Conservation (phyloP, 176 grass and related monocot species). For the Elaeis guineensis region DNA sequence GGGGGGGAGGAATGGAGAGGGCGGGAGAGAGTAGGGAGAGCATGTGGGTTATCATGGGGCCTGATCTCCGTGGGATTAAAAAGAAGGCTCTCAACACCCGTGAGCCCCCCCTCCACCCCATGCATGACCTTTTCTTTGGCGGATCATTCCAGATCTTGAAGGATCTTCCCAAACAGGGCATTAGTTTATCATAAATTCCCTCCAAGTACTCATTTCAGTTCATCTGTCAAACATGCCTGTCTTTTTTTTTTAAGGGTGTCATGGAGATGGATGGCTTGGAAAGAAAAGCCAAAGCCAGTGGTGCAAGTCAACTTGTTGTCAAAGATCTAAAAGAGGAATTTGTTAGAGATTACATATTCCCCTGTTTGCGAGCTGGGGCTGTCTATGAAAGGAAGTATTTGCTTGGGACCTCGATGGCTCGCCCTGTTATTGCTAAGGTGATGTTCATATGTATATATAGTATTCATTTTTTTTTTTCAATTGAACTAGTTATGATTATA, state of each 20-base stretch:
- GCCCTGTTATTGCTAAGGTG: conserved; percentile 97
- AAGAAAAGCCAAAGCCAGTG: conserved; percentile 87
- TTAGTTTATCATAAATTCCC: no score
- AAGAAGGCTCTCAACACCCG: no score
- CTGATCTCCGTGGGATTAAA: no score
- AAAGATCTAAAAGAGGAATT: conserved; percentile 96
- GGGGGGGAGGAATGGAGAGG: no score
- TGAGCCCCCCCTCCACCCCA: no score
- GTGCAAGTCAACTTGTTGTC: conserved; percentile 90
- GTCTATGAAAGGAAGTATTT: conserved; percentile 99
- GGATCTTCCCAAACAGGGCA: no score
- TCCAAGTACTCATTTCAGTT: no score
- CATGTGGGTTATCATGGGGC: no score
- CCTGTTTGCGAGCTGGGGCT: conserved; percentile 81
- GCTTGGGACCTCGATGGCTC: conserved; percentile 94
- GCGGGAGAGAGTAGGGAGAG: no score
- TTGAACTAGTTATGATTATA: background rate
- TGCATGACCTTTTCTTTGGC: no score
- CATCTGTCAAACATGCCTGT: background rate
- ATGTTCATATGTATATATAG: conserved; percentile 6
- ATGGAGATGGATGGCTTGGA: conserved; percentile 94
- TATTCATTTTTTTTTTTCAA: background rate
- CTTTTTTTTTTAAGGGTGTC: conserved; percentile 38
- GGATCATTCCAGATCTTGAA: no score
- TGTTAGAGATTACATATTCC: conserved; percentile 85